Percentiles rank a stretch among this genome's conserved stretches.
These are phyloP conservation scores for Lactifluus subvellereus DNA, from an alignment of 768 basidiomycete genomes.

Conservation along the genomic window DNA sequence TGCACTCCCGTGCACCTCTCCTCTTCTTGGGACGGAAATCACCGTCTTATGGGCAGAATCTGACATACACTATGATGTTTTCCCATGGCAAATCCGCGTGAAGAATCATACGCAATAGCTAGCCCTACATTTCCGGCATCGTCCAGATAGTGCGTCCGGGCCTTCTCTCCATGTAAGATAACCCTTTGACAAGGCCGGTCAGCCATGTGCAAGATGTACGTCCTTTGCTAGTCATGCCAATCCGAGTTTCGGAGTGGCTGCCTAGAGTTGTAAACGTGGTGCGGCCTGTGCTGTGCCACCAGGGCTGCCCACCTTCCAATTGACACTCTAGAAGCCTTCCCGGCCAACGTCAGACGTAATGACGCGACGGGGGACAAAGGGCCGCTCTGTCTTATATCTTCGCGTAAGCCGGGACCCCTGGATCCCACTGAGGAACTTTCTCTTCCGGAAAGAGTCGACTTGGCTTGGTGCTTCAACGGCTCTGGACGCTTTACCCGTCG, in stretches of 20 bases:
- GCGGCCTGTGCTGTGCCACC: neutral
- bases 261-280: neutral
- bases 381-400: conserved; percentile 3
- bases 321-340: conserved; percentile 8
- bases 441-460: neutral
- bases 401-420: conserved; percentile 4
- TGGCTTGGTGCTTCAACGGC: neutral
- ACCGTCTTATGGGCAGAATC: neutral
- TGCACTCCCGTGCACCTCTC: neutral
- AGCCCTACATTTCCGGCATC: neutral
- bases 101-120: neutral
- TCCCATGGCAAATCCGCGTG: neutral
- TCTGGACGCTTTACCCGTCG: neutral
- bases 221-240: neutral
- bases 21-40: neutral
- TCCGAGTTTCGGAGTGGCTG: neutral
- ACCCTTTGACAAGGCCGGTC: neutral
- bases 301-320: neutral
- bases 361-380: neutral
- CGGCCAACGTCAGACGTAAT: conserved; percentile 15
- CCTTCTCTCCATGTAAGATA: neutral
- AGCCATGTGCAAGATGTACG: neutral
- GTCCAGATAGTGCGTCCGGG: too few relatives aligned
- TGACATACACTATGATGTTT: neutral
- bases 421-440: neutral